Conservation (phyloP, 176 grass and related monocot genomes). For the sorghum (Sorghum bicolor) region DNA sequence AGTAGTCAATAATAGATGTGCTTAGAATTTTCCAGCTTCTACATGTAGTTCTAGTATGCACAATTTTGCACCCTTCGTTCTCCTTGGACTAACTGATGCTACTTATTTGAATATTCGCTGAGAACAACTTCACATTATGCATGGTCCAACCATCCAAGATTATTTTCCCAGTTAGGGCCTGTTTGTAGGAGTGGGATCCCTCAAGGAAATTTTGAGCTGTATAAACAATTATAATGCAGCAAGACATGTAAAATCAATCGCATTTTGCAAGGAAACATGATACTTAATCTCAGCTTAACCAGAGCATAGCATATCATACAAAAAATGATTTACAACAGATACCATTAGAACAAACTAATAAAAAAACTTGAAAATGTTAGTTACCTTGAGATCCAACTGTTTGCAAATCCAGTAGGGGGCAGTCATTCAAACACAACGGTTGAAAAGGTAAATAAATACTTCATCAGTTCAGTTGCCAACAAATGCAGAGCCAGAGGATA, state of each 20-base stretch:
- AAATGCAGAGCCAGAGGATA: not conserved
- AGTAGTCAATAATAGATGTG: not conserved
- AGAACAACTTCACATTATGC: not conserved
- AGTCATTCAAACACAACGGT: slow-evolving; percentile 16
- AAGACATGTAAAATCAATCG: slow-evolving; percentile 6
- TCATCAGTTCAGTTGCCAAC: slow-evolving; percentile 30
- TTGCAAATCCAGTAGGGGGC: slow-evolving; percentile 21
- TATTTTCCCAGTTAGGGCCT: not conserved
- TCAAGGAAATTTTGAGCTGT: not conserved
- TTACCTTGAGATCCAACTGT: slow-evolving; percentile 99
- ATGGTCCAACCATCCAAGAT: not conserved
- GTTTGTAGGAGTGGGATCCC: not conserved
- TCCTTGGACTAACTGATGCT: not conserved
- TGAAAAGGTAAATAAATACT: slow-evolving; percentile 28
- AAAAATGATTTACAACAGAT: slow-evolving; percentile 10
- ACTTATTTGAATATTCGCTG: not conserved
- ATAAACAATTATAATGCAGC: not conserved
- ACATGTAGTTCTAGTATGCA: not conserved
- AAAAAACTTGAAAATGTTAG: not conserved
- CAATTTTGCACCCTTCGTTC: not conserved
- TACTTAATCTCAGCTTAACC: not conserved
- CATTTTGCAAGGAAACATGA: not conserved
- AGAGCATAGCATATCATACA: not conserved
- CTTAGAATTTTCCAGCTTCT: not conserved
- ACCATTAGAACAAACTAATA: not conserved